phyloP scores from a whole-genome alignment of 192 early-diverging fungal species.

The Spizellomyces sp. region DNA sequence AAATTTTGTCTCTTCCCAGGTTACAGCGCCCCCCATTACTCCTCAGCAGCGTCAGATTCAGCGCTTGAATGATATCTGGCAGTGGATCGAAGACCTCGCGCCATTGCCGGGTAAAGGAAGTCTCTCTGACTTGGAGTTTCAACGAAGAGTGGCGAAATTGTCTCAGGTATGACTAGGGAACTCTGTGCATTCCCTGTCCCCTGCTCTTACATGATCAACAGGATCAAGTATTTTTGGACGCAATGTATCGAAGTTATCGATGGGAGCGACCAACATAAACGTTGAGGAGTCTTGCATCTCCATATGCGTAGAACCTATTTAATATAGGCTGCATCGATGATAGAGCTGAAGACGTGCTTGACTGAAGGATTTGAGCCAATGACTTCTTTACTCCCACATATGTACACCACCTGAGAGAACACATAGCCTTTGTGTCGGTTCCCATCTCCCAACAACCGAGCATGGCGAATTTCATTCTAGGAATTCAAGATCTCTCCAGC shows the following conservation, averaged over 20 bases:
- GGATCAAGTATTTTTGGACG: constrained; percentile 32
- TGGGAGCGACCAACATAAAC: constrained; percentile 28
- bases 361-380: no score
- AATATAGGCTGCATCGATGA: no score
- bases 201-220: background rate
- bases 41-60: constrained; percentile 27
- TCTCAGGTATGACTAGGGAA: constrained; percentile 16
- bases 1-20: no score
- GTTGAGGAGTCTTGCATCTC: no score
- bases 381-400: no score
- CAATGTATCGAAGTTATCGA: constrained; percentile 34
- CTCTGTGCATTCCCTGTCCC: background rate
- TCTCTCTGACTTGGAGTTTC: constrained; percentile 32
- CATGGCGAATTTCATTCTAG: no score
- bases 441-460: no score
- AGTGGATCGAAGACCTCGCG: constrained; percentile 34
- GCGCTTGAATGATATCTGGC: constrained; percentile 34
- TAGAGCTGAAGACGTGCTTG: no score
- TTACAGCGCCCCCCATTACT: constrained; percentile 17
- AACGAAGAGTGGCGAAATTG: constrained; percentile 21
- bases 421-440: no score
- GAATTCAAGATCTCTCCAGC: no score
- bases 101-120: constrained; percentile 11
- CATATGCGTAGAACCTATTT: no score
- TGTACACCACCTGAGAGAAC: no score